These are phyloP conservation scores for Moesziomyces parantarcticus DNA, from an alignment of 1,284 basidiomycete genomes.

Conservation along the genomic window DNA sequence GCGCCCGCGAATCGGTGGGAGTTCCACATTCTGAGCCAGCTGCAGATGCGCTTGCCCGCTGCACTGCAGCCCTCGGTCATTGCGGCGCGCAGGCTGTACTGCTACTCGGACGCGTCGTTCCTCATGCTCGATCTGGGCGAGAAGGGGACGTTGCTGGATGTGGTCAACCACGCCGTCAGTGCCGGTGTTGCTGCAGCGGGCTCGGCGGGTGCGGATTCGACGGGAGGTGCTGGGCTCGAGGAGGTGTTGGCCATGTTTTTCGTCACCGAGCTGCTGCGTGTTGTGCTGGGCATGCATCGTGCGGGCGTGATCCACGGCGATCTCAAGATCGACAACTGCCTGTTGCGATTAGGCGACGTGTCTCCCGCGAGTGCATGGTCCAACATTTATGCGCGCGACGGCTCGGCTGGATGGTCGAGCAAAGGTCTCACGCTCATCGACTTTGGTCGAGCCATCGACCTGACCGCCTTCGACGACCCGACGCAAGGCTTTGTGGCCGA, in stretches of 20 bases:
- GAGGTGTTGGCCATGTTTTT: conserved; percentile 97
- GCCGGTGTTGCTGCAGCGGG: conserved; percentile 75
- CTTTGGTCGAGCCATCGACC: conserved; percentile 93
- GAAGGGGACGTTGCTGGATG: conserved; percentile 91
- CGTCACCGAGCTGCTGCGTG: conserved; percentile 84
- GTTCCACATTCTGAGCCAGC: conserved; percentile 83
- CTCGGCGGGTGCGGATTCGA: conserved; percentile 55
- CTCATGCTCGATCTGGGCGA: conserved; percentile 87
- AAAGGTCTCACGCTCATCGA: conserved; percentile 95
- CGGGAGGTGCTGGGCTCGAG: conserved; percentile 75
- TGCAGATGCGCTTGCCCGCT: conserved; percentile 71
- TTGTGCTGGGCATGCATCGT: conserved; percentile 83
- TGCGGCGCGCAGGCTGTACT: conserved; percentile 54
- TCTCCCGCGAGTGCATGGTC: conserved; percentile 79
- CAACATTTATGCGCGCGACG: conserved; percentile 78
- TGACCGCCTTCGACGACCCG: conserved; percentile 74
- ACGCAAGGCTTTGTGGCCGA: conserved; percentile 85
- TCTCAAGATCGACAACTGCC: conserved; percentile 98
- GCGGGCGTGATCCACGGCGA: conserved; percentile 94
- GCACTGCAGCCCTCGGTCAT: conserved; percentile 51
- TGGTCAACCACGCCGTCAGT: conserved; percentile 78
- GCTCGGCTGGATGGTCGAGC: conserved; percentile 82
- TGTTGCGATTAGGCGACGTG: conserved; percentile 83
- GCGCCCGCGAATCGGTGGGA: conserved; percentile 92
- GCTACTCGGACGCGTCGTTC: conserved; percentile 81